Evolutionary conservation across 768 basidiomycete genomes (phyloP), one percentile per base, ranked within the genome.

Genomic region (Xanthoconium stramineum): DNA sequence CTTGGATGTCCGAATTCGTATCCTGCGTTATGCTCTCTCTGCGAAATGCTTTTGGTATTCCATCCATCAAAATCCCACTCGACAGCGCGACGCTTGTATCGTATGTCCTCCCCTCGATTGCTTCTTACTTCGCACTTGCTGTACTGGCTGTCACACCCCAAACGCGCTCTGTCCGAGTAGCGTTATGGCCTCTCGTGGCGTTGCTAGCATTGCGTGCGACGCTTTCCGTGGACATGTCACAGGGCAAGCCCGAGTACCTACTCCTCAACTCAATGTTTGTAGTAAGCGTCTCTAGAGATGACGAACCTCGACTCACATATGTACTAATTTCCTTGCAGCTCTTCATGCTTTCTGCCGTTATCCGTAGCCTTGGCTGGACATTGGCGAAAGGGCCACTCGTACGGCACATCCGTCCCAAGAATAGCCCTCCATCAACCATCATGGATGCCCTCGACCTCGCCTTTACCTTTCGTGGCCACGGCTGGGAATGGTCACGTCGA

Each of bases 401-500:
- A 1, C 45, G 53, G 28, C 46, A 54, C 15, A 46, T 47, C 29
- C 53, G 38, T 19, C 53, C 53, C 8, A 6, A 1, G 30, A 47
- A 54, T 3, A 54, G 38, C 28, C n/a, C 30, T 14, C 53, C 53
- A 19, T 53, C 52, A 15, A 53, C 29, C 15, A 33, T 54, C 39
- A 40, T 47, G 53, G 53, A 54, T 33, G 53, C 53, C 7, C 30
- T 54, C 15, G 38, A 47, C 32, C 53, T 54, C 17, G 11, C 24
- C 20, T 33, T 6, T 0, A 28, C 38, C 13, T 13, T 47, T n/a
- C 53, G 53, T 47, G 53, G 53, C 35, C 20, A 24, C 19, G 46
- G 32, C 29, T 54, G 53, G 53, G 44, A 47, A 3, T 47, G 46
- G 46, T 54, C 53, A 13, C 30, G 39, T 8, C 10, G 32, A 10